These are phyloP conservation scores for Tricholoma furcatifolium DNA, from an alignment of 768 basidiomycete species.

Conservation along the genomic window DNA sequence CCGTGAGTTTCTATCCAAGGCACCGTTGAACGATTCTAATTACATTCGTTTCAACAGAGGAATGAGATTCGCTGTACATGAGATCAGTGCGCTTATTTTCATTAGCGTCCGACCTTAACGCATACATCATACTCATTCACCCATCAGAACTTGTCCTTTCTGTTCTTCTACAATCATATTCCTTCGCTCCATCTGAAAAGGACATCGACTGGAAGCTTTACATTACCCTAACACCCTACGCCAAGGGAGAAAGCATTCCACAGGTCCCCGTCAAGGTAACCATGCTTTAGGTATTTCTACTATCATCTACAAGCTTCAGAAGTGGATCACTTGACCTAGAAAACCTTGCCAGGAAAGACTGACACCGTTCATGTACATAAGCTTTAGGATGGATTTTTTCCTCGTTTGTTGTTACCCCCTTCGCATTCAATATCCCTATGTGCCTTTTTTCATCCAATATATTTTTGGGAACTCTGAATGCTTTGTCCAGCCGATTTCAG, in stretches of 20 bases:
- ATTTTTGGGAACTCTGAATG: no score
- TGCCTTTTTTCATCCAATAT: no score
- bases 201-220: constrained; percentile 27
- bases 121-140: not conserved
- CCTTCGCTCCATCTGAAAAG: constrained; percentile 17
- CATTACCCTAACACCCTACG: constrained; percentile 22
- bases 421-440: no score
- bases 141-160: constrained; percentile 23
- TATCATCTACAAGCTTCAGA: not conserved
- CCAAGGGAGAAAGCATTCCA: constrained; percentile 14
- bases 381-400: no score
- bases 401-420: no score
- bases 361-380: no score
- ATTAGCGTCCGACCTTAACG: not conserved
- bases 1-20: constrained; percentile 31
- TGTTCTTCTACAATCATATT: constrained; percentile 20
- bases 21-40: constrained; percentile 8
- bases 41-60: constrained; percentile 24
- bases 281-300: constrained; percentile 6
- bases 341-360: not conserved
- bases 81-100: constrained; percentile 30
- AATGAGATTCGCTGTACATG: constrained; percentile 35
- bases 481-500: no score
- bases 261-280: constrained; percentile 18
- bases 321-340: not conserved